Base-by-base conservation (phyloP, 148 eudicot genomes). In the Heliosperma pusillum region DNA sequence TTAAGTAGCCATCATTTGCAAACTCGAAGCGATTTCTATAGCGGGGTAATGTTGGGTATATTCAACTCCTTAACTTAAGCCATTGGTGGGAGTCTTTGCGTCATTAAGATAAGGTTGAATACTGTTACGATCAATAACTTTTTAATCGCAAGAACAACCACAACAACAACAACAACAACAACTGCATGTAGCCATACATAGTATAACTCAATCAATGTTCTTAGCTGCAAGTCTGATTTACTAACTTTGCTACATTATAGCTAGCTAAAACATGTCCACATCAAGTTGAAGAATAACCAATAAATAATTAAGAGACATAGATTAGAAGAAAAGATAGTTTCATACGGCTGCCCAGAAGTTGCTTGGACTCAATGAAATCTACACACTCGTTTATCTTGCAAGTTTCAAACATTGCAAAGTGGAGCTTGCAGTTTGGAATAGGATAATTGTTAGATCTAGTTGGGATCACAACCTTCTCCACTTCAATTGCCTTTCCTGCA, bases 321-420 rank as follows among this genome's bases (percentile, higher is more conserved):
- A 26, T 22, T 21, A 55, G 58, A 25, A 30, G 21, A 67, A 44
- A 30, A 57, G 59, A 30, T 9, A 66, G 47, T 70, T 67, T 64
- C 81, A 68, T 92, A 95, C 98, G 83, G 55, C 78, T 72, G 50
- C 76, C 65, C 52, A 81, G 87, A 79, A 94, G 89, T 78, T 81
- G 85, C 81, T 89, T 92, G 30, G 93, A 82, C 66, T 85, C 85
- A 72, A 95, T 83, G 75, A 90, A 95, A 45, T 95, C 91, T 74
- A 95, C 72, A 85, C 98, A 95, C 56, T 92, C 96, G 62, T 82
- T 77, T 72, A 92, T 89, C 82, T 90, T 95, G 79, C 77, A 76
- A 24, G 97, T 92, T 86, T 95, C 97, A 74, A 95, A 95, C 78
- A 80, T 89, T 71, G 84, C 84, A 87, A 95, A 95, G 80, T 89